These are phyloP conservation scores for Aegilops umbellulata DNA, from an alignment of 176 grass and related monocot species.

Conservation along the genomic window DNA sequence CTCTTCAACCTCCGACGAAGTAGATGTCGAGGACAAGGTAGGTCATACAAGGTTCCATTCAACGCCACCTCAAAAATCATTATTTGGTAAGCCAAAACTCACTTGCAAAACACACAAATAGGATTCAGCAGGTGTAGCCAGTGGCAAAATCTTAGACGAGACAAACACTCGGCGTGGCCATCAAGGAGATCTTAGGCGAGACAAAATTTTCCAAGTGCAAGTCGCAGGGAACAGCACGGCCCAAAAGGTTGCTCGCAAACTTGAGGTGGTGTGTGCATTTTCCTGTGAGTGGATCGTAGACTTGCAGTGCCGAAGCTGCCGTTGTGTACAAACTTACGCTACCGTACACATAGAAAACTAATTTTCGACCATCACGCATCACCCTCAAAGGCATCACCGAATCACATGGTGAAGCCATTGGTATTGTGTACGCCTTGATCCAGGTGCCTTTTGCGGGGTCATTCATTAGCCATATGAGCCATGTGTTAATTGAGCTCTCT, in stretches of 20 bases:
- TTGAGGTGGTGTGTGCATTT: background rate
- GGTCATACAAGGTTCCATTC: no score
- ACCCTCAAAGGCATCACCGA: background rate
- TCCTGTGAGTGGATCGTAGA: background rate
- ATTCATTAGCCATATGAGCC: no score
- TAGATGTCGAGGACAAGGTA: no score
- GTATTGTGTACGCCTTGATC: background rate
- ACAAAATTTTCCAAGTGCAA: background rate
- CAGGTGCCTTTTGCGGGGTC: background rate
- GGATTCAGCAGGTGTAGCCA: no score
- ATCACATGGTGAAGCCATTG: background rate
- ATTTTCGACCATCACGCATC: background rate
- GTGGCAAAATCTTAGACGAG: no score
- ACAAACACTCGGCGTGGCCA: no score
- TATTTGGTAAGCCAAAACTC: no score
- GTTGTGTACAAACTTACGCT: background rate
- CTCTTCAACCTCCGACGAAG: no score
- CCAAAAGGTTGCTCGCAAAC: background rate
- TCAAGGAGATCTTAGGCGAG: no score
- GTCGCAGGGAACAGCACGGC: background rate
- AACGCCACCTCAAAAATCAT: no score
- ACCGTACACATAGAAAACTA: background rate
- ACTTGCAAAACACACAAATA: no score
- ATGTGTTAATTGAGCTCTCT: no score
- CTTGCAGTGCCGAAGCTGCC: background rate